Evolutionary conservation across 371 early-diverging fungal genomes (phyloP).

Genomic region (Mortierella sp.): DNA sequence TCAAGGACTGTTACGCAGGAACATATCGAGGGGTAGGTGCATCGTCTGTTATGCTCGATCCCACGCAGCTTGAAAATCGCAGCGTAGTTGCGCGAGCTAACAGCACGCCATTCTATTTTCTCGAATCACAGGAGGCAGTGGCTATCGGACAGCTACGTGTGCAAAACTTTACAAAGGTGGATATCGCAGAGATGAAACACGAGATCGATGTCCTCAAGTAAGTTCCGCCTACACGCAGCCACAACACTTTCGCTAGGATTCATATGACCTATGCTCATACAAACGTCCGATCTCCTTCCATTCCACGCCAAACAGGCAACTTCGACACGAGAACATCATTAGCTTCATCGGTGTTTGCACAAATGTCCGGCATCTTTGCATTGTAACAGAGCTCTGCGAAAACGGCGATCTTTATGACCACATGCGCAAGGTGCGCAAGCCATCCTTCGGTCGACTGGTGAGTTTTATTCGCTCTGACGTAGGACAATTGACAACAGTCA

Average conservation of each 20-base stretch:
- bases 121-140: constrained; percentile 65
- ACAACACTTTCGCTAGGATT: no score
- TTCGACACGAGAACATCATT: constrained; percentile 83
- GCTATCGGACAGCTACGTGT: constrained; percentile 80
- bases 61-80: no score
- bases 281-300: neutral
- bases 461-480: neutral
- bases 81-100: neutral
- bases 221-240: no score
- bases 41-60: no score
- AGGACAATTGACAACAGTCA: neutral
- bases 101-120: neutral
- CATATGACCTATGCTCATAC: no score
- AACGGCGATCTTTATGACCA: constrained; percentile 83
- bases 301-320: constrained; percentile 59
- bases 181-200: constrained; percentile 79
- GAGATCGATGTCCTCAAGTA: constrained; percentile 83
- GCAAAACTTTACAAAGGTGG: constrained; percentile 73
- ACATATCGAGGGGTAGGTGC: constrained; percentile 68
- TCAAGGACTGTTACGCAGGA: constrained; percentile 82
- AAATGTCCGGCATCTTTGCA: constrained; percentile 74
- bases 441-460: constrained; percentile 69
- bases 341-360: constrained; percentile 81
- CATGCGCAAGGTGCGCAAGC: constrained; percentile 73
- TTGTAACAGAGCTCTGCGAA: constrained; percentile 81